These are phyloP conservation scores for Melampsora medusae DNA, from an alignment of 1,284 basidiomycete species.

Conservation along the genomic window DNA sequence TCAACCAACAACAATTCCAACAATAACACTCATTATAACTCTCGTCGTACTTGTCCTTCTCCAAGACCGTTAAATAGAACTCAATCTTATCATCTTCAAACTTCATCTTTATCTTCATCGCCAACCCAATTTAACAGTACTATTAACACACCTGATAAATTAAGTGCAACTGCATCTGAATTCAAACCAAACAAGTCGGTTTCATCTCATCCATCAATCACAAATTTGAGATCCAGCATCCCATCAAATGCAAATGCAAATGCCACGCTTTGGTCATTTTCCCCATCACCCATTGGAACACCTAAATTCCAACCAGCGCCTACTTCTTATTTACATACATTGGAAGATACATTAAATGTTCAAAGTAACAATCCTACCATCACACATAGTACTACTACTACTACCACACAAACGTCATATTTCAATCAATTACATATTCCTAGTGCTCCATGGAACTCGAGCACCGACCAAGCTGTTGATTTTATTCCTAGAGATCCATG, in stretches of 20 bases:
- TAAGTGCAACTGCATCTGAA: constrained; percentile 27
- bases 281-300: background rate
- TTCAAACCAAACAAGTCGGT: constrained; percentile 9
- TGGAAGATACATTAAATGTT: background rate
- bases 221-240: background rate
- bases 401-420: background rate
- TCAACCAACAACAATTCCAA: background rate
- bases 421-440: no score
- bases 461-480: no score
- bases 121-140: background rate
- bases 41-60: constrained; percentile 1
- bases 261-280: background rate
- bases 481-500: constrained; percentile 26
- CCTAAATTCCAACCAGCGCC: background rate
- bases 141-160: background rate
- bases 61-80: background rate
- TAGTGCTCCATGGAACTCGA: no score
- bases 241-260: background rate
- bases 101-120: background rate
- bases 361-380: background rate
- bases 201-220: background rate
- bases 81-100: constrained; percentile 7
- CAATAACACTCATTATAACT: no score
- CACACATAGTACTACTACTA: background rate
- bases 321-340: background rate